These are phyloP conservation scores for Gillenia trifoliata DNA, from an alignment of 306 rosid genomes.

Conservation along the genomic window DNA sequence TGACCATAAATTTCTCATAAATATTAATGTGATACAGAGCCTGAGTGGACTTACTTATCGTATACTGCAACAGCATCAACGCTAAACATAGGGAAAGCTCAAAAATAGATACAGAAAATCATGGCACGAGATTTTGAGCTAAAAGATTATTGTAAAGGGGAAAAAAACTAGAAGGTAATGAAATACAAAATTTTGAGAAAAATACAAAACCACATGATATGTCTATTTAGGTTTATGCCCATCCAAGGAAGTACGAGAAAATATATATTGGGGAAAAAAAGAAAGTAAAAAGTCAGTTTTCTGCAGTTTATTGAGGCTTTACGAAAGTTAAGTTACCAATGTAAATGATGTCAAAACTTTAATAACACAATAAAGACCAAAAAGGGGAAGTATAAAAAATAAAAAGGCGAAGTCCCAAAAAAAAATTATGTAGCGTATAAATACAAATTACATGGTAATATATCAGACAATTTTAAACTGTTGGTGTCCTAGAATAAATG, in stretches of 20 bases:
- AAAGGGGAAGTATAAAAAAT: not conserved
- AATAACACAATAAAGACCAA: not conserved
- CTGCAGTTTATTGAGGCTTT: not conserved
- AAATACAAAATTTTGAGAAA: not conserved
- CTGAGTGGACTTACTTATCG: not conserved
- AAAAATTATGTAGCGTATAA: not conserved
- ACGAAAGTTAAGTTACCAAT: not conserved
- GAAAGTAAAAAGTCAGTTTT: not conserved
- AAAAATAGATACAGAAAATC: not conserved
- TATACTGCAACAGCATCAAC: not conserved
- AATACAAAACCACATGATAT: not conserved
- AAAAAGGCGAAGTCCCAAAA: not conserved
- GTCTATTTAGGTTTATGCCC: not conserved
- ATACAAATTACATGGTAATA: not conserved
- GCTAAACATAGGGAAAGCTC: not conserved
- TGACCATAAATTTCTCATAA: not conserved
- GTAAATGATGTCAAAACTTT: not conserved
- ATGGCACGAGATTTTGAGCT: not conserved
- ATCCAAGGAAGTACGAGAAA: not conserved
- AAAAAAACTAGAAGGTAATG: no score
- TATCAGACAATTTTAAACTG: not conserved
- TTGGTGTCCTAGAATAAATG: no score
- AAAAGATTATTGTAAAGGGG: not conserved
- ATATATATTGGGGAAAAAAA: not conserved
- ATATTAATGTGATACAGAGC: not conserved